Evolutionary conservation across 176 grass and related monocot species (phyloP).

Genomic region (Zizania latifolia): DNA sequence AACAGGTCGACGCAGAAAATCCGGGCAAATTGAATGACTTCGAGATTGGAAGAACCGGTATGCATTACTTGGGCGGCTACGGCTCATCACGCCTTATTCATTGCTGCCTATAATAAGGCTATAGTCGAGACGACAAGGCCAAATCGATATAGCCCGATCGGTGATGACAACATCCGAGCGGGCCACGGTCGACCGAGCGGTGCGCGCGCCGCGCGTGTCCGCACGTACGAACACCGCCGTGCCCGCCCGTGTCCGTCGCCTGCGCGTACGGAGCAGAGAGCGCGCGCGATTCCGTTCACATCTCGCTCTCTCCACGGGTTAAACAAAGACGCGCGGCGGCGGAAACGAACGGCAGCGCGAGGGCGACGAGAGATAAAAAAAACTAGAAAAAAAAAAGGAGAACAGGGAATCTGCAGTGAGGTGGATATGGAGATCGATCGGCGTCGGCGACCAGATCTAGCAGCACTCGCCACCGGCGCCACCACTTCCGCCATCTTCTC

Average conservation of each 20-base stretch:
- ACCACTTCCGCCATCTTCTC: neutral
- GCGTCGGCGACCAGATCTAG: neutral
- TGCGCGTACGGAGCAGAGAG: too few species aligned
- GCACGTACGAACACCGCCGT: neutral
- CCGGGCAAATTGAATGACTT: neutral
- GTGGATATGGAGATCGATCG: too few species aligned
- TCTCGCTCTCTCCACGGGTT: neutral
- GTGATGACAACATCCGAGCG: neutral
- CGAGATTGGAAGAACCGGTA: neutral
- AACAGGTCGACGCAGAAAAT: neutral
- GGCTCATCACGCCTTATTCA: neutral
- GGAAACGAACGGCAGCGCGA: neutral
- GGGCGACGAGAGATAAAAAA: too few species aligned
- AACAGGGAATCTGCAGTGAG: neutral
- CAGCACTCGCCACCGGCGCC: neutral
- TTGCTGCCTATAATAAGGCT: neutral
- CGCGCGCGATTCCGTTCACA: conserved; percentile 9
- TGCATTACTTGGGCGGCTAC: neutral
- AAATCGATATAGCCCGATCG: neutral
- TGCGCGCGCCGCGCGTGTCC: too few species aligned
- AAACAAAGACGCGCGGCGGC: neutral
- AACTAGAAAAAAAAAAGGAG: neutral
- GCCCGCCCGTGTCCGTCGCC: too few species aligned
- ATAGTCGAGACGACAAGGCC: neutral
- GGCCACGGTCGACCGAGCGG: too few species aligned